Evolutionary conservation across 331 rosid genomes (phyloP), one percentile per base, ranked within the genome.

Genomic region (Prunus yedoensis): DNA sequence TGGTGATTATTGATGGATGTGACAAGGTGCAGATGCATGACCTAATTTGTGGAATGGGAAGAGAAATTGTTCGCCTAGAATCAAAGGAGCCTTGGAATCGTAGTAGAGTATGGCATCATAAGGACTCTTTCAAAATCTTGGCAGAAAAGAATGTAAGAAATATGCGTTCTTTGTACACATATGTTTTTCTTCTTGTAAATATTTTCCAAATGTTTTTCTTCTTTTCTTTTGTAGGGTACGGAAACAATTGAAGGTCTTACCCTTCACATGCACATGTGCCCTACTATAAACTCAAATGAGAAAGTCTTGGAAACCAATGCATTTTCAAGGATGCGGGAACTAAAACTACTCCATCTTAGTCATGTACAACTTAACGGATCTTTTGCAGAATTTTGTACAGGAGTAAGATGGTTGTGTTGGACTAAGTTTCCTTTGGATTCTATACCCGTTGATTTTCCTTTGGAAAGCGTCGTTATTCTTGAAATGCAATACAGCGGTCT

Each of bases 401-500:
- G 25, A 56, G 4, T 72, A 47, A 57, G 54, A 41, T 8, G 21
- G 56, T 4, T 72, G 9, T 57, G 76, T 38, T 72, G 76, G 76
- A 0, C 0, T 57, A 4, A 49, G 14, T 72, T 41, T 57, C 56
- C 56, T 2, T 20, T 72, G 7, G 67, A 57, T 1, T 73, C 43
- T 59, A 59, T 79, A 16, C 83, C 79, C 0, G 1, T 0, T 1
- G 32, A 8, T 10, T 58, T 79, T 35, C 23, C 16, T 23, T 27
- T 66, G 30, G 71, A 12, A 17, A 68, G 59, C 10, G 18, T 79
- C 1, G 49, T 79, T 59, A 49, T 58, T 18, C 77, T 79, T 25
- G 76, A 79, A 35, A 59, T 79, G 71, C 61, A 61, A 2, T 8
- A 68, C 1, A 68, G 71, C 46, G 18, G 32, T 4, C 18, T 79